These are phyloP conservation scores for Blastocystis sp. DNA, from an alignment of 352 stramenopile genomes.

Conservation along the genomic window DNA sequence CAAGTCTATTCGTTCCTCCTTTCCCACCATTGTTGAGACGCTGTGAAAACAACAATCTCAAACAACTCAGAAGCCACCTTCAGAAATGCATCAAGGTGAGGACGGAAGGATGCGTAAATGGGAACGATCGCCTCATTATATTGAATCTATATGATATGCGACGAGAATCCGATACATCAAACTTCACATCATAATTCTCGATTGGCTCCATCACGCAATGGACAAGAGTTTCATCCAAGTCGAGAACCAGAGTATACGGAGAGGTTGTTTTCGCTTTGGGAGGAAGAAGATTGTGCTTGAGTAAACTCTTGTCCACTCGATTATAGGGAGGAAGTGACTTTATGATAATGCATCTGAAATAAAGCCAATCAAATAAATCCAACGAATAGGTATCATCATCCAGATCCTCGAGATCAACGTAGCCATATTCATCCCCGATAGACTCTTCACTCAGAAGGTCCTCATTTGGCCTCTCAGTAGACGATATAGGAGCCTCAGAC, in stretches of 20 bases:
- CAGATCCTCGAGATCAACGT: not conserved
- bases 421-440: not conserved
- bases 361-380: not conserved
- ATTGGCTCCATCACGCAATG: slow-evolving; percentile 92
- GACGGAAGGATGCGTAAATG: slow-evolving; percentile 88
- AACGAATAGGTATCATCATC: slow-evolving; percentile 53
- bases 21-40: slow-evolving; percentile 74
- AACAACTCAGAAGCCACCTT: slow-evolving; percentile 78
- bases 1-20: slow-evolving; percentile 59
- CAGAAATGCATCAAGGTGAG: slow-evolving; percentile 86
- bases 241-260: slow-evolving; percentile 76
- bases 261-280: slow-evolving; percentile 59
- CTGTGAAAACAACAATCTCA: slow-evolving; percentile 98
- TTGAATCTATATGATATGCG: not conserved
- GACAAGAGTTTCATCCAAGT: slow-evolving; percentile 96
- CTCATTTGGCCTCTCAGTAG: too few species aligned
- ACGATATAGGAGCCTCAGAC: too few species aligned
- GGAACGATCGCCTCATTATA: slow-evolving; percentile 80
- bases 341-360: slow-evolving; percentile 49
- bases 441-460: not conserved
- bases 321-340: slow-evolving; percentile 57
- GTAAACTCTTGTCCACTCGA: not conserved
- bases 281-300: slow-evolving; percentile 59
- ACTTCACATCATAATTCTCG: slow-evolving; percentile 81
- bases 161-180: slow-evolving; percentile 78